A percentile compares a stretch with the other conserved stretches of the same genome.
Evolutionary conservation across 177 flowering plant species (phyloP).

Genomic region (Tripterygium wilfordii): DNA sequence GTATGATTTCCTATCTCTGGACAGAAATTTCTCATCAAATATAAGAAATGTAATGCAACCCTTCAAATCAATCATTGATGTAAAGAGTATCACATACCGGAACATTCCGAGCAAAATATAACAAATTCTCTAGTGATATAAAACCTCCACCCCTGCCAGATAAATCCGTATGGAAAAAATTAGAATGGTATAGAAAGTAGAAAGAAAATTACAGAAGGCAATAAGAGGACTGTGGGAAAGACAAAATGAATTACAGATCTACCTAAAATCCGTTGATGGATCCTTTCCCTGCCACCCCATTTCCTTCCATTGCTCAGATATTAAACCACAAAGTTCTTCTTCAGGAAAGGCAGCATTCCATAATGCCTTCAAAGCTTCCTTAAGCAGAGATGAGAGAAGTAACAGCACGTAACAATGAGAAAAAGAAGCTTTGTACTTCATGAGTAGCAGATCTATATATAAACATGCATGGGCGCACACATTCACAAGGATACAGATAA

Average conservation of each 20-base stretch:
- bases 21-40: too few relatives aligned
- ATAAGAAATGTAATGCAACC: too few relatives aligned
- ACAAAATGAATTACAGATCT: neutral
- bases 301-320: slow-evolving; percentile 99
- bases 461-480: too few relatives aligned
- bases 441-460: too few relatives aligned
- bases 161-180: slow-evolving; percentile 3
- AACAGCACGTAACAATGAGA: slow-evolving; percentile 11
- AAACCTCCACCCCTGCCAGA: slow-evolving; percentile 93
- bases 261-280: slow-evolving; percentile 99
- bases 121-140: slow-evolving; percentile 92
- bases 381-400: slow-evolving; percentile 13
- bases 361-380: slow-evolving; percentile 78
- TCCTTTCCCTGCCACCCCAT: slow-evolving; percentile 99
- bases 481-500: too few relatives aligned
- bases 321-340: slow-evolving; percentile 75
- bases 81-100: slow-evolving; percentile 51
- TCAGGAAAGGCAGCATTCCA: slow-evolving; percentile 95
- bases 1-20: too few relatives aligned
- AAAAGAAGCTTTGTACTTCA: slow-evolving; percentile 1
- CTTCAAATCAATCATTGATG: too few relatives aligned
- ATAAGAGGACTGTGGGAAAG: neutral
- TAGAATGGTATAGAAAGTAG: neutral
- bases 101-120: slow-evolving; percentile 82
- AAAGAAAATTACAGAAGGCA: neutral